Base-by-base conservation (phyloP, 169 alveolate genomes). In the Haemoproteus tartakovskyi region DNA sequence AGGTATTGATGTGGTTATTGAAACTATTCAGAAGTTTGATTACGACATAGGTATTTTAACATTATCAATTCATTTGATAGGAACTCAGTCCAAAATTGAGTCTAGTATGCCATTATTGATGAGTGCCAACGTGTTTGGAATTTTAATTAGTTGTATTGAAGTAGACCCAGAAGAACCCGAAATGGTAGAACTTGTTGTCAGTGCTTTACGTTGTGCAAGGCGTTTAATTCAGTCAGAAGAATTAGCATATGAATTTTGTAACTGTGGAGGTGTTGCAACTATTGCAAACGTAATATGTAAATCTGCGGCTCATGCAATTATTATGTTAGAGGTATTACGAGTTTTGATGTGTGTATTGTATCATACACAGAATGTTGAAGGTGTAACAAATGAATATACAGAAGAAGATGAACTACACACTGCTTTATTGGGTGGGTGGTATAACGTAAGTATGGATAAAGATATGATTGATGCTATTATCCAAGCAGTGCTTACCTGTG, bases 231-330 rank as follows among this genome's bases (percentile, higher is more conserved):
- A 80, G 50, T 87, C 89, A 19, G 93, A 91, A 41, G 95, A 91
- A 47, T 90, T 92, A 78, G 97, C 95, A 3, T 87, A 91, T 51
- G 94, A 90, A 57, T 92, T 91, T 63, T 90, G 95, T 83, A 88
- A 92, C 29, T 88, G 89, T 56, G 97, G 95, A 18, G 97, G 97
- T 19, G 88, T 93, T 1, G 89, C 93, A 18, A 79, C 94, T 22
- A 59, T 87, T 37, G 89, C 92, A 14, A 80, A 89, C 50, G 80
- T 90, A 26, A 79, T 90, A 41, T 74, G 89, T 64, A 89, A 91
- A 60, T 89, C 95, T 1, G 89, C 90, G 16, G 89, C 90, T 27
- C 93, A 90, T 48, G 89, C 95, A 30, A 85, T 89, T 51, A 92
- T 93, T 9, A 79, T 93, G 79, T 86, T 93, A 45, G 97, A 93